These are phyloP conservation scores for Pestalotiopsis sp. DNA, from an alignment of 2,329 filamentous ascomycete species.

Conservation along the genomic window DNA sequence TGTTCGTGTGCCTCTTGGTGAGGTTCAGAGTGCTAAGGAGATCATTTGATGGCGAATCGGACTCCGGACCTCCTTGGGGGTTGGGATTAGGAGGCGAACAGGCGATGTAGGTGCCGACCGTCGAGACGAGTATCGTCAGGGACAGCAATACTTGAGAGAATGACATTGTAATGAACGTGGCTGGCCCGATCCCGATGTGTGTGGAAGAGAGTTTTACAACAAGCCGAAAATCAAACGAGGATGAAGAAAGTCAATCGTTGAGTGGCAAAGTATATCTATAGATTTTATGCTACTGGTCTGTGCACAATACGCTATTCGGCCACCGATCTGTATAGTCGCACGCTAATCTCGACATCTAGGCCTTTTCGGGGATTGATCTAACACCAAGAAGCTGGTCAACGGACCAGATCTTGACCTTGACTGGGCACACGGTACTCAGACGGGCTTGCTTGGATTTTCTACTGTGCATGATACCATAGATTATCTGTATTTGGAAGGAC, in stretches of 20 bases:
- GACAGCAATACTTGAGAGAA: slow-evolving; percentile 18
- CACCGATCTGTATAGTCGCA: background rate
- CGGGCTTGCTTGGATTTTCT: too few species aligned
- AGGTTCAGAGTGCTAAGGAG: slow-evolving; percentile 20
- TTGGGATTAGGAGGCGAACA: slow-evolving; percentile 34
- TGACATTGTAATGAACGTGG: background rate
- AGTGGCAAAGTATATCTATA: background rate
- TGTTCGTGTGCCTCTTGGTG: slow-evolving; percentile 26
- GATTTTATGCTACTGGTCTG: background rate
- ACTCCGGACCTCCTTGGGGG: background rate
- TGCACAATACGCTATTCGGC: background rate
- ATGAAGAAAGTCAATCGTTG: background rate
- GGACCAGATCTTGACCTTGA: too few species aligned
- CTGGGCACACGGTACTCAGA: too few species aligned
- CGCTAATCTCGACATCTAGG: background rate
- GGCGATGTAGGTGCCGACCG: slow-evolving; percentile 31
- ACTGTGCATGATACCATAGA: too few species aligned
- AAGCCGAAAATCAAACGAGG: background rate
- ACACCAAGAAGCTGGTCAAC: background rate
- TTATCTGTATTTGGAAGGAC: too few species aligned
- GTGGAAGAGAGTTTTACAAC: background rate
- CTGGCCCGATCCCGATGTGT: background rate
- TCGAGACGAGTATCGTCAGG: slow-evolving; percentile 28
- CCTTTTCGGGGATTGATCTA: background rate
- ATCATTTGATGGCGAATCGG: background rate